These are phyloP conservation scores for Decorospora gaudefroyi DNA, from an alignment of 2,329 filamentous ascomycete genomes.

Conservation along the genomic window DNA sequence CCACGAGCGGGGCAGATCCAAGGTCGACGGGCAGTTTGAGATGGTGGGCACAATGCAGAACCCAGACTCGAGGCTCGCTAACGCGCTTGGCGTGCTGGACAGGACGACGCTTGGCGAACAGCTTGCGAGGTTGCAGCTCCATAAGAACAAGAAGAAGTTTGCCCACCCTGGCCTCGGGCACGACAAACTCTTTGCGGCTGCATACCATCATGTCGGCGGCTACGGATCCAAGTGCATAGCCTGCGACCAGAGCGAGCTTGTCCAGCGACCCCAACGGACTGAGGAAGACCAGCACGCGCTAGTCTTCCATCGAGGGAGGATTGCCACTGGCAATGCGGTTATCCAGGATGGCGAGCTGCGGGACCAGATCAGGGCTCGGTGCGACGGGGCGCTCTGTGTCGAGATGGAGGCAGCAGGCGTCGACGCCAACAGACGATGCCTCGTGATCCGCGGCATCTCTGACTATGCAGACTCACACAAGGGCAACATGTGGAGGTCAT, in stretches of 20 bases:
- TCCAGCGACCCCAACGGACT: slow-evolving; percentile 5
- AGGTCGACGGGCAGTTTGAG: slow-evolving; percentile 11
- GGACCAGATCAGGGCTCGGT: slow-evolving; percentile 10
- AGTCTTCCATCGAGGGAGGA: slow-evolving; percentile 11
- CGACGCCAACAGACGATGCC: slow-evolving; percentile 13
- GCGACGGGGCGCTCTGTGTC: slow-evolving; percentile 14
- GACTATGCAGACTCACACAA: slow-evolving; percentile 21
- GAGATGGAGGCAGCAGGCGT: slow-evolving; percentile 18
- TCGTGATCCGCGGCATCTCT: slow-evolving; percentile 18
- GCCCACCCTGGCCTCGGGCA: slow-evolving; percentile 7
- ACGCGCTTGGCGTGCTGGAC: slow-evolving; percentile 11
- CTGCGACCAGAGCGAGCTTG: slow-evolving; percentile 7
- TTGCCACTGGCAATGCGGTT: slow-evolving; percentile 11
- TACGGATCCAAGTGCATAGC: slow-evolving; percentile 5
- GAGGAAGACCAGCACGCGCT: slow-evolving; percentile 3
- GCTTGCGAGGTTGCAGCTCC: slow-evolving; percentile 2
- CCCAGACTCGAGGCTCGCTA: slow-evolving; percentile 14
- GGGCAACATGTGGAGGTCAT: slow-evolving; percentile 11
- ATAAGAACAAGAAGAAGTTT: slow-evolving; percentile 3
- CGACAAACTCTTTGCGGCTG: slow-evolving; percentile 9
- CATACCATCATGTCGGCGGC: slow-evolving; percentile 6
- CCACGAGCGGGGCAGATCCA: slow-evolving; percentile 12
- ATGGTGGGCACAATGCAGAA: slow-evolving; percentile 14
- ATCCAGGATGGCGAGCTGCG: slow-evolving; percentile 9
- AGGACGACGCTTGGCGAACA: slow-evolving; percentile 5